A percentile compares a stretch with the other conserved stretches of the same genome.
These are phyloP conservation scores for Paraphaeosphaeria minitans DNA, from an alignment of 2,329 filamentous ascomycete genomes.

Conservation along the genomic window DNA sequence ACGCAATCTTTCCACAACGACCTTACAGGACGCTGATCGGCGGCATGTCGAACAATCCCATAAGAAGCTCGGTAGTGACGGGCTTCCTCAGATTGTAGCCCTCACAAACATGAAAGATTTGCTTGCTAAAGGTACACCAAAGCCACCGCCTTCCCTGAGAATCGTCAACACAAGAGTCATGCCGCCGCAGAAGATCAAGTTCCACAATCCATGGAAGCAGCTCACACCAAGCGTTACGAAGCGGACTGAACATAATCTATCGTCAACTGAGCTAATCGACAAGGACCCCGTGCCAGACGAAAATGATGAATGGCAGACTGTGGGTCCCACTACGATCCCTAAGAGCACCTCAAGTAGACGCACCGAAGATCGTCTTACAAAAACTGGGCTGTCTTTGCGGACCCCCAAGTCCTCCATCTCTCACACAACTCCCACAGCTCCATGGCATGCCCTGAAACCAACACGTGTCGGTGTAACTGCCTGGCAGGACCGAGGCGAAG, in stretches of 20 bases:
- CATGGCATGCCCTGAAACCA: neutral
- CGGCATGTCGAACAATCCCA: conserved; percentile 28
- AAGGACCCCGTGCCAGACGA: neutral
- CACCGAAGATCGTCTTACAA: neutral
- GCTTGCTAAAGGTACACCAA: neutral
- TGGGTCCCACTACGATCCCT: neutral
- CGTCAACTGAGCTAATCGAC: neutral
- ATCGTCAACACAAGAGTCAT: conserved; percentile 1
- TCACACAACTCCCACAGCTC: neutral
- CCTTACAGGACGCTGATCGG: conserved; percentile 14
- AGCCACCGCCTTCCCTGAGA: conserved; percentile 4
- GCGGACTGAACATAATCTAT: neutral
- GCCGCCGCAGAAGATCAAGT: neutral
- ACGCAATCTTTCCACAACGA: neutral
- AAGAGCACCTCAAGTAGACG: neutral
- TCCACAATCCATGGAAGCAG: neutral
- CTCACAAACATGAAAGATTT: neutral
- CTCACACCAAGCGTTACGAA: neutral
- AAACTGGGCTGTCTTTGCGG: neutral
- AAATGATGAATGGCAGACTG: conserved; percentile 1
- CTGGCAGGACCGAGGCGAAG: neutral
- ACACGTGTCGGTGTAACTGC: neutral
- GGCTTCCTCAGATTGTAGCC: conserved; percentile 19
- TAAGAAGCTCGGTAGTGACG: conserved; percentile 23
- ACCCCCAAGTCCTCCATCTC: neutral